Conservation (phyloP, 495 filamentous ascomycete genomes). For the Arthonia radiata region DNA sequence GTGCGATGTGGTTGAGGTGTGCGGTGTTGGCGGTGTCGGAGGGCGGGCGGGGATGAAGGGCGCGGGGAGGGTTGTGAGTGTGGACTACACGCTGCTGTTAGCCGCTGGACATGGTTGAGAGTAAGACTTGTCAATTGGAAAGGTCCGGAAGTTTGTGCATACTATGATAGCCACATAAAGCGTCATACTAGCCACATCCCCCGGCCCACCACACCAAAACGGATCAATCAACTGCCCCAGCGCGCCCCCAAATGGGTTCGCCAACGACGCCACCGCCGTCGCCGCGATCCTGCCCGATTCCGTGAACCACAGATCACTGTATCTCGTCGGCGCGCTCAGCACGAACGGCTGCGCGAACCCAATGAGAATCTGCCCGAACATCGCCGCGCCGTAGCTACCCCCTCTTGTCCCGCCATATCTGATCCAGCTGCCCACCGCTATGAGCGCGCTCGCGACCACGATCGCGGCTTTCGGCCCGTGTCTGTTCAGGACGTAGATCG, state of each 20-base stretch:
- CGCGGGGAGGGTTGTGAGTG: conserved; percentile 45
- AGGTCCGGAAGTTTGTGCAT: conserved; percentile 9
- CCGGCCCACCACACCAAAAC: conserved; percentile 34
- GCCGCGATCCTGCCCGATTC: conserved; percentile 61
- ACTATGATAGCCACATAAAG: conserved; percentile 72
- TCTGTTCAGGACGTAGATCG: conserved; percentile 58
- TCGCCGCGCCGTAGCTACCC: conserved; percentile 47
- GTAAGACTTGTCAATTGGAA: conserved; percentile 2
- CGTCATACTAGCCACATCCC: conserved; percentile 56
- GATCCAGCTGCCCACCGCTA: conserved; percentile 76
- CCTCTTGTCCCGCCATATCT: conserved; percentile 56
- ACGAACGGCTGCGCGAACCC: conserved; percentile 85
- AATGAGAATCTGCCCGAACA: conserved; percentile 87
- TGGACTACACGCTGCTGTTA: conserved; percentile 21
- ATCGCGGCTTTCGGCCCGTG: conserved; percentile 61
- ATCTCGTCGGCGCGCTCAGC: conserved; percentile 67
- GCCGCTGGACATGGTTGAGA: neutral
- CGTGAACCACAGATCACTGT: conserved; percentile 88
- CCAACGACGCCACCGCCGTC: conserved; percentile 61
- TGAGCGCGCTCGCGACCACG: conserved; percentile 40
- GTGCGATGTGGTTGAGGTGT: conserved; percentile 27
- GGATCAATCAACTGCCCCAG: conserved; percentile 70
- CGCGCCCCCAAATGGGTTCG: conserved; percentile 75
- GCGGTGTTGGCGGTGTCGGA: conserved; percentile 37
- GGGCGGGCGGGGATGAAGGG: conserved; percentile 66